Percentiles rank a stretch among this genome's conserved stretches.
Conservation (phyloP, 768 basidiomycete species). For the Trametes punicea region DNA sequence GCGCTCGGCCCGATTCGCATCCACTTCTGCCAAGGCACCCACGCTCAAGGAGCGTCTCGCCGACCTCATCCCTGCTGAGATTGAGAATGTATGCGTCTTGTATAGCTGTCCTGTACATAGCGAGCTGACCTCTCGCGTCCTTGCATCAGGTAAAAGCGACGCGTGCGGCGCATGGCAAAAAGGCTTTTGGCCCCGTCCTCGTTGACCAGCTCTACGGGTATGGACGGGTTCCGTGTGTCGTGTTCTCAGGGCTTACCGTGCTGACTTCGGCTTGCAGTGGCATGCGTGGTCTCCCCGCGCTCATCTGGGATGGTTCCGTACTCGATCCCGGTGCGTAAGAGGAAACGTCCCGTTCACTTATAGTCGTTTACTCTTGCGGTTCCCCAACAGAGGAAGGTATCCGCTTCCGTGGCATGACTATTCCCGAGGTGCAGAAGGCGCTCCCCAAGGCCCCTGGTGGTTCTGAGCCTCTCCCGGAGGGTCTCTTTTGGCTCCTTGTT, state of each 20-base stretch:
- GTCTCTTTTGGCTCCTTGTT: slow-evolving; percentile 91
- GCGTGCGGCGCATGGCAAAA: slow-evolving; percentile 85
- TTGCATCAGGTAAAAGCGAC: slow-evolving; percentile 69
- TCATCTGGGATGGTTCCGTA: slow-evolving; percentile 98
- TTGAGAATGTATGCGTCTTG: slow-evolving; percentile 54
- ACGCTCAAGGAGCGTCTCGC: slow-evolving; percentile 91
- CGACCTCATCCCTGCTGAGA: slow-evolving; percentile 88
- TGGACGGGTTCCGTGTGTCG: slow-evolving; percentile 19
- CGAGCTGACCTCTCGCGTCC: not conserved
- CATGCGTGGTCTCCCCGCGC: slow-evolving; percentile 85
- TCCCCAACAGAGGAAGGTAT: slow-evolving; percentile 80
- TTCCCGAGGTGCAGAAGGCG: slow-evolving; percentile 81
- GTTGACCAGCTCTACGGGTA: slow-evolving; percentile 92
- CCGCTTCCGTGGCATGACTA: slow-evolving; percentile 95
- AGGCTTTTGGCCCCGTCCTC: slow-evolving; percentile 86
- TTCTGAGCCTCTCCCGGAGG: slow-evolving; percentile 88
- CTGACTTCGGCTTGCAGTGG: slow-evolving; percentile 46
- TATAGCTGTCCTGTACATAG: not conserved
- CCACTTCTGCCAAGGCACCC: slow-evolving; percentile 61
- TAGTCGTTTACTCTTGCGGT: slow-evolving; percentile 13
- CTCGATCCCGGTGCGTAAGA: slow-evolving; percentile 74
- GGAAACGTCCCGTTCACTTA: not conserved
- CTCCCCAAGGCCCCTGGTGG: slow-evolving; percentile 90
- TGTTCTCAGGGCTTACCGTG: slow-evolving; percentile 5
- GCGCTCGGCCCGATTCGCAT: slow-evolving; percentile 58